Conservation (phyloP, 2,329 filamentous ascomycete genomes). For the Daldinia sp. region DNA sequence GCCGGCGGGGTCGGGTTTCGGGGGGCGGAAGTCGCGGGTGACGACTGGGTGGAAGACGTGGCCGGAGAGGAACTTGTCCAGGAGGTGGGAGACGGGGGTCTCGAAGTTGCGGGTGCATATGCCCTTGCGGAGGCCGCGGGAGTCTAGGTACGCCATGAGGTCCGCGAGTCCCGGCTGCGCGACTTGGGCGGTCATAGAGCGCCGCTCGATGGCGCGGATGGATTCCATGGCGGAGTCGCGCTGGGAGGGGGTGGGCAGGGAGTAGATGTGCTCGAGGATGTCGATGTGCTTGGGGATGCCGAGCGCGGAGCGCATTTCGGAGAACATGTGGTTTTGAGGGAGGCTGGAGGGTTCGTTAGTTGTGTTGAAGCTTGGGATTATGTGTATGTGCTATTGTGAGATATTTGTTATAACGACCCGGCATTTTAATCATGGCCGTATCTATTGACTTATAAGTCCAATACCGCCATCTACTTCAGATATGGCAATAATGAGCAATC, state of each 20-base stretch:
- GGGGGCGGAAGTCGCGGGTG: slow-evolving; percentile 83
- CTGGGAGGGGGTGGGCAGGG: slow-evolving; percentile 69
- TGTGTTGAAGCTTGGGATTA: background rate
- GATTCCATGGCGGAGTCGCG: slow-evolving; percentile 76
- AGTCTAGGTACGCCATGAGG: slow-evolving; percentile 86
- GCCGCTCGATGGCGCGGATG: slow-evolving; percentile 82
- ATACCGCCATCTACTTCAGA: background rate
- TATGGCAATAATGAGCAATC: background rate
- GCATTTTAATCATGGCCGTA: background rate
- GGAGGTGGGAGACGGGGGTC: slow-evolving; percentile 77
- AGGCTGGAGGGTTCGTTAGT: slow-evolving; percentile 64
- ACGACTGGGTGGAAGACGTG: slow-evolving; percentile 82
- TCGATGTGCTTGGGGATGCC: slow-evolving; percentile 79
- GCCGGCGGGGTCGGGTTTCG: slow-evolving; percentile 89
- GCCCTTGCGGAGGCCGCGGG: slow-evolving; percentile 75
- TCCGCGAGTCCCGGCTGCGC: slow-evolving; percentile 82
- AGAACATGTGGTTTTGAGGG: slow-evolving; percentile 96
- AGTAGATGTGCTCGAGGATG: slow-evolving; percentile 89
- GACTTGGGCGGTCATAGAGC: slow-evolving; percentile 82
- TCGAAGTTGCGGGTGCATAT: slow-evolving; percentile 97
- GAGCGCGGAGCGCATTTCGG: slow-evolving; percentile 82
- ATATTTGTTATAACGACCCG: background rate
- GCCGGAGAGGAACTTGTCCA: slow-evolving; percentile 77
- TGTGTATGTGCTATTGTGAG: slow-evolving; percentile 1
- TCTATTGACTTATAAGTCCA: background rate